Percentiles rank a stretch among this genome's conserved stretches.
Evolutionary conservation across 1,284 basidiomycete species (phyloP).

Genomic region (Hypsizygus ulmarius): DNA sequence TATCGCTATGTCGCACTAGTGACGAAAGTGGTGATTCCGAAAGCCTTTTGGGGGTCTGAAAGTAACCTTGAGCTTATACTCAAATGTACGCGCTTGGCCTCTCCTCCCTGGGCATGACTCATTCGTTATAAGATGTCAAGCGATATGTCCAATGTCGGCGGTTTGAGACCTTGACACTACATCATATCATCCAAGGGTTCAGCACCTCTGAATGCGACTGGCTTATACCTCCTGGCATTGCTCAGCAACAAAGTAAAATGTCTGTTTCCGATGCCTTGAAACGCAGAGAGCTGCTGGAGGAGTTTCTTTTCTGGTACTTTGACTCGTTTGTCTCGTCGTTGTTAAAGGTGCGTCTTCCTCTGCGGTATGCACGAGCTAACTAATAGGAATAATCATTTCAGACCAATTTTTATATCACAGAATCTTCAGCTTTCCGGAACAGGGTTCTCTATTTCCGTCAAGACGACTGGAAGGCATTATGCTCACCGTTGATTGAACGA

Average conservation of each 20-base stretch:
- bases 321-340: conserved; percentile 82
- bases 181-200: conserved; percentile 78
- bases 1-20: conserved; percentile 64
- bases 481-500: conserved; percentile 74
- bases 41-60: conserved; percentile 74
- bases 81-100: conserved; percentile 46
- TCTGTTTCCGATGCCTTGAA: conserved; percentile 70
- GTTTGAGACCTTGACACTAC: conserved; percentile 82
- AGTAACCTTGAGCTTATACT: conserved; percentile 67
- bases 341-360: conserved; percentile 56
- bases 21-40: conserved; percentile 72
- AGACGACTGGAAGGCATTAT: conserved; percentile 89
- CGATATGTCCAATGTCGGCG: conserved; percentile 72
- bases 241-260: conserved; percentile 43
- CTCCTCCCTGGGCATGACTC: conserved; percentile 1
- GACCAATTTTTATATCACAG: conserved; percentile 94
- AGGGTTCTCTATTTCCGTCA: conserved; percentile 91
- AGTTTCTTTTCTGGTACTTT: conserved; percentile 92
- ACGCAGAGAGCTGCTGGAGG: conserved; percentile 74
- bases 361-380: conserved; percentile 4
- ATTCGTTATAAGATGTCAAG: conserved; percentile 55
- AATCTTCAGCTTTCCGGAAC: conserved; percentile 87
- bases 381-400: conserved; percentile 29
- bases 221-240: conserved; percentile 53
- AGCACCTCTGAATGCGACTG: conserved; percentile 80